These are phyloP conservation scores for Patellaria atrata DNA, from an alignment of 495 filamentous ascomycete species.

Conservation along the genomic window DNA sequence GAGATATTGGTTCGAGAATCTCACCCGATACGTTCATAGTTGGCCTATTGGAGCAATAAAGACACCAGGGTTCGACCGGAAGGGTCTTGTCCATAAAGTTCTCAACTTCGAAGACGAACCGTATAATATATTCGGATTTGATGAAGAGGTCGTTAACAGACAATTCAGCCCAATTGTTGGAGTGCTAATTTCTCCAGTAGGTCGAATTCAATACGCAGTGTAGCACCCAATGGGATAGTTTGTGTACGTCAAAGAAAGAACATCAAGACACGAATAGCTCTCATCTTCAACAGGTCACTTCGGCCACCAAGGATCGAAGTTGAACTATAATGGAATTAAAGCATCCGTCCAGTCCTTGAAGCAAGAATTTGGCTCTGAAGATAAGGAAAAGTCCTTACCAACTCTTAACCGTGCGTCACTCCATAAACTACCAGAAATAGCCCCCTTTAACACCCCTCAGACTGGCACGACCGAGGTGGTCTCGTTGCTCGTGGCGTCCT, in stretches of 20 bases:
- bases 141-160: slow-evolving; percentile 26
- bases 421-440: background rate
- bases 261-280: background rate
- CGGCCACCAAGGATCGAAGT: slow-evolving; percentile 32
- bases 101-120: slow-evolving; percentile 31
- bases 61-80: slow-evolving; percentile 37
- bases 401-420: slow-evolving; percentile 22
- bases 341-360: slow-evolving; percentile 15
- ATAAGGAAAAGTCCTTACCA: slow-evolving; percentile 16
- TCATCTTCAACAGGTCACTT: slow-evolving; percentile 17
- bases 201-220: slow-evolving; percentile 35
- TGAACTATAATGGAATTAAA: slow-evolving; percentile 39
- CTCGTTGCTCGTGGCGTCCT: slow-evolving; percentile 42
- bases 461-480: slow-evolving; percentile 30
- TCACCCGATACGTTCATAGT: slow-evolving; percentile 4
- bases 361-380: slow-evolving; percentile 16
- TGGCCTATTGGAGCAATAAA: slow-evolving; percentile 34
- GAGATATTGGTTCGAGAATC: slow-evolving; percentile 1
- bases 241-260: slow-evolving; percentile 13
- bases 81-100: slow-evolving; percentile 36
- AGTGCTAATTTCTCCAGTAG: slow-evolving; percentile 4
- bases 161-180: background rate
- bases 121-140: slow-evolving; percentile 23
- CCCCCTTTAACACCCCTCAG: background rate
- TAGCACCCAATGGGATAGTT: slow-evolving; percentile 30